Evolutionary conservation across 2,329 filamentous ascomycete genomes (phyloP), one percentile per base, ranked within the genome.

Genomic region (Pseudogymnoascus verrucosus): DNA sequence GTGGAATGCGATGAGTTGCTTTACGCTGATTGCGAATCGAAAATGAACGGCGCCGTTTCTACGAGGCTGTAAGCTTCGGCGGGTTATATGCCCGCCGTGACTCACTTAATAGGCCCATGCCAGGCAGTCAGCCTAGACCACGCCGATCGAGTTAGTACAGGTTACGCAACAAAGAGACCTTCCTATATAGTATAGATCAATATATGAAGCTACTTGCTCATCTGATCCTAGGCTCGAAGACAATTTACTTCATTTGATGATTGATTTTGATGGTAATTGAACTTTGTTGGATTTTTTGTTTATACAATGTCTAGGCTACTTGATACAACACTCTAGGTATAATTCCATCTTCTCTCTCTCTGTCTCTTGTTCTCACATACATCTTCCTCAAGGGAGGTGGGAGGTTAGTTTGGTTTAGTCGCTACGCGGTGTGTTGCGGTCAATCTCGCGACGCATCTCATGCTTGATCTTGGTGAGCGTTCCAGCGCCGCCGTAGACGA

Each of bases 391-490:
- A 51, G 14, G 44, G 6, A 28, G 14, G 23, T n/a, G 6, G 21
- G 6, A 28, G 21, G 21, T 51, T 51, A 51, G 23, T n/a, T 51
- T n/a, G 5, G 10, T 51, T 47, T 28, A 51, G 12, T 51, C 44
- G 44, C 44, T 28, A 5, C 14, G 21, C 6, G 44, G 23, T n/a
- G 23, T 10, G 23, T 51, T 26, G 44, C 44, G 44, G 23, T n/a
- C 54, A 10, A 73, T 69, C 62, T 71, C 69, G 39, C 69, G 74
- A 70, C 77, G 79, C 78, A 89, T 83, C 78, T 89, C 84, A 57
- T 76, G 76, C 76, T 89, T 89, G 67, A 89, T 85, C 70, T 84
- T 78, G 51, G 86, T 87, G 16, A 88, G 76, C 2, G 85, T 88
- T 16, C 86, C 86, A 1, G 83, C 78, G 11, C 86, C 86, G 11